Conservation (phyloP, 345 rosid genomes). For the Excoecaria agallocha region DNA sequence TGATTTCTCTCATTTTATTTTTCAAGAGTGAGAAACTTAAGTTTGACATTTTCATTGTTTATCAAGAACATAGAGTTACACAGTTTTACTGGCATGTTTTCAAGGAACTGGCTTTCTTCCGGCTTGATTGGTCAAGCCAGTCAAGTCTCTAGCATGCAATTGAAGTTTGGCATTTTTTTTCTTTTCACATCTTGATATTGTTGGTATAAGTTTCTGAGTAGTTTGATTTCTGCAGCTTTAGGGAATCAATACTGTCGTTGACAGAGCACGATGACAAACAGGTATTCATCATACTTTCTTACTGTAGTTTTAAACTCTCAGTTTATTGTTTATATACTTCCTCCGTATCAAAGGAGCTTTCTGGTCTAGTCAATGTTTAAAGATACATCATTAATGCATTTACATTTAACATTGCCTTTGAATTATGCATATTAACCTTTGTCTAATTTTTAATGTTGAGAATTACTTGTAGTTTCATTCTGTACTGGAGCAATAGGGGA, state of each 20-base stretch:
- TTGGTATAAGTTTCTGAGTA: slow-evolving; percentile 7
- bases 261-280: slow-evolving; percentile 93
- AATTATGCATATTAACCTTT: background rate
- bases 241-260: slow-evolving; percentile 76
- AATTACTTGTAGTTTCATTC: background rate
- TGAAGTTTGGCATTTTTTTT: background rate
- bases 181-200: background rate
- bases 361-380: background rate
- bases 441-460: background rate
- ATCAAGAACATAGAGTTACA: background rate
- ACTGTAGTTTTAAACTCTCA: background rate
- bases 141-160: background rate
- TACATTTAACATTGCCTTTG: too few species aligned
- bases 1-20: background rate
- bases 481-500: background rate
- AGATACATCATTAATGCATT: background rate
- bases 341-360: background rate
- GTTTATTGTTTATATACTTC: background rate
- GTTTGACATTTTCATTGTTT: background rate
- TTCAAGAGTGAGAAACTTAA: background rate
- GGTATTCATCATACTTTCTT: slow-evolving; percentile 36
- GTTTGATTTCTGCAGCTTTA: slow-evolving; percentile 64
- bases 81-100: background rate
- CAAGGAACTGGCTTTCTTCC: background rate
- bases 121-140: background rate